Evolutionary conservation across 768 basidiomycete species (phyloP), one percentile per base, ranked within the genome.

Genomic region (Candolleomyces eurysporus): DNA sequence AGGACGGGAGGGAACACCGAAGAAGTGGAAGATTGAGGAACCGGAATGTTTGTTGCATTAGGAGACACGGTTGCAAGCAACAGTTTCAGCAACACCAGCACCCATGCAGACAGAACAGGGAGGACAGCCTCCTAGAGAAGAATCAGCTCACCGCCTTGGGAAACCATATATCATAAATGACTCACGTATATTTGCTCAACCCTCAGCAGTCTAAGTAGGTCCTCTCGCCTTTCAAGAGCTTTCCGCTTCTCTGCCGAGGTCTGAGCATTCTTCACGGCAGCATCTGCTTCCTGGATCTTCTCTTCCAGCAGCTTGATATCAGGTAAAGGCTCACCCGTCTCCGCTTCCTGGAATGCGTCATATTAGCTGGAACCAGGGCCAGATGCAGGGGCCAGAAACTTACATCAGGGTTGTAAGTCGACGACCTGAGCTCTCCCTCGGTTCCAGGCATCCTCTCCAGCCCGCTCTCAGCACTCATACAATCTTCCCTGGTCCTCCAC

Each of bases 401-500:
- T 64, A 79, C 83, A 64, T 78, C 78, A 3, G 71, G 65, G 31
- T 70, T 78, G 57, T 79, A 79, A 10, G 80, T 83, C 6, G 81
- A 82, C 4, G 82, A 80, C 62, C 86, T 83, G 56, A 77, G 75
- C 50, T 84, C 80, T 19, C 77, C 83, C 63, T 87, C 88, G 40
- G 82, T 76, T 32, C 89, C 90, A 14, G 90, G 88, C 78, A 92
- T 82, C 65, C 84, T 82, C 21, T 94, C 91, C 62, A 97, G 74
- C 13, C 97, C 97, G 69, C 94, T 94, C 76, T 99, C 97, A 51
- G 88, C 85, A 2, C 89, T 88, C 82, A 97, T 92, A 69, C 91
- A 98, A 68, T 98, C 96, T 73, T 98, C 96, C 66, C 97, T 82
- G 17, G 94, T 91, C 71, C 90, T 83, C 93, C 94, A 98, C 86